Evolutionary conservation across 1,139 yeast genomes (phyloP).

Genomic region (Saccharomyces hybrid): DNA sequence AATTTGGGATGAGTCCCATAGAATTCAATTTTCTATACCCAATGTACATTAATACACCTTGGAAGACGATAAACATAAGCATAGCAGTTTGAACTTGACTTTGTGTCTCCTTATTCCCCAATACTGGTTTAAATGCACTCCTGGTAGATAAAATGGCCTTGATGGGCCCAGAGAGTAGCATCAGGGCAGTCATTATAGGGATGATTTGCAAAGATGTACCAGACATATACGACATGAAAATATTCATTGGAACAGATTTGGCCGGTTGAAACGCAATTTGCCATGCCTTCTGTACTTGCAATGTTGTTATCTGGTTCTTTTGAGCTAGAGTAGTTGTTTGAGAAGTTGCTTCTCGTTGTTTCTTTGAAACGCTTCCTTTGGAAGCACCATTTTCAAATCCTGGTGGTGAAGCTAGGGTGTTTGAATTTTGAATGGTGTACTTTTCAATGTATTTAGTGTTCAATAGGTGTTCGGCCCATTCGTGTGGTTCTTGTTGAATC

Average conservation of each 20-base stretch:
- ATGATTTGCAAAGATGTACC: conserved; percentile 87
- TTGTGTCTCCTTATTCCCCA: conserved; percentile 34
- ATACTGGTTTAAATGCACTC: conserved; percentile 36
- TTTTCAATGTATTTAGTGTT: conserved; percentile 10
- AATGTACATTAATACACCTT: conserved; percentile 55
- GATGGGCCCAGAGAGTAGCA: conserved; percentile 72
- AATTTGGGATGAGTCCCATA: conserved; percentile 89
- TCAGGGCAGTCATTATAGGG: conserved; percentile 83
- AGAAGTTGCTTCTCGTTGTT: conserved; percentile 1
- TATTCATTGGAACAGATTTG: conserved; percentile 79
- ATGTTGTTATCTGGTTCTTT: conserved; percentile 30
- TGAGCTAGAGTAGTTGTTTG: background rate
- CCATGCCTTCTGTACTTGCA: conserved; percentile 70
- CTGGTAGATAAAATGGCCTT: conserved; percentile 59
- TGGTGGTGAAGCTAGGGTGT: conserved; percentile 19
- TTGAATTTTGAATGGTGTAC: conserved; percentile 6
- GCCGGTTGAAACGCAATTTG: conserved; percentile 79
- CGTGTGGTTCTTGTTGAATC: conserved; percentile 6
- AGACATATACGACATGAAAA: conserved; percentile 87
- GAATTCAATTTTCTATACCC: conserved; percentile 79
- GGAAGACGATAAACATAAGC: conserved; percentile 48
- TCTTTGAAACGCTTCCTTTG: conserved; percentile 4
- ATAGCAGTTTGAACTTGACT: conserved; percentile 42
- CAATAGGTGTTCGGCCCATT: conserved; percentile 19
- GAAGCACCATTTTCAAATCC: conserved; percentile 14